phyloP scores from a whole-genome alignment of 768 basidiomycete genomes.

The Trametes punicea region DNA sequence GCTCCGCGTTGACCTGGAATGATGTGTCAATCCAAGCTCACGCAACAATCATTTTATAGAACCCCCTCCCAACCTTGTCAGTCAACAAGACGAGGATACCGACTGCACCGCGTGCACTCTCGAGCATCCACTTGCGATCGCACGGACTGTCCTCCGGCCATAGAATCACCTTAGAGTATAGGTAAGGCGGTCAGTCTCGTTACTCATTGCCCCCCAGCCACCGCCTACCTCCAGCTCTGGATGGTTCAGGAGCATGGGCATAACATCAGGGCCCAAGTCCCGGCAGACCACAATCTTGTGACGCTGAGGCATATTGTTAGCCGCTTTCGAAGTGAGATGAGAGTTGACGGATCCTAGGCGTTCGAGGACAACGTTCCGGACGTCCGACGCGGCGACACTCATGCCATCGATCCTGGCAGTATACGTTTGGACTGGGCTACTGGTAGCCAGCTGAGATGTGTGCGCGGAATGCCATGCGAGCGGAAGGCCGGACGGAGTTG shows the following conservation, averaged over 20 bases:
- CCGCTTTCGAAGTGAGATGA: not conserved
- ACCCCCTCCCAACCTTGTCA: constrained; percentile 66
- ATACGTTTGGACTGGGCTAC: not conserved
- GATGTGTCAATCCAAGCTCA: not conserved
- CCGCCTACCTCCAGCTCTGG: constrained; percentile 51
- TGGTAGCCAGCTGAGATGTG: constrained; percentile 40
- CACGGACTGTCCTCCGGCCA: constrained; percentile 53
- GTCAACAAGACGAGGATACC: constrained; percentile 60
- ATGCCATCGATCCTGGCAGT: not conserved
- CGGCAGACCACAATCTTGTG: constrained; percentile 56
- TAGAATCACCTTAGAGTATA: constrained; percentile 37
- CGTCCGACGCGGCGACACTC: not conserved
- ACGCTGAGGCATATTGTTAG: constrained; percentile 17
- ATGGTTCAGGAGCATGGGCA: constrained; percentile 50
- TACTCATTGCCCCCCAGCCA: not conserved
- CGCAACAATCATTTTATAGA: too few relatives aligned
- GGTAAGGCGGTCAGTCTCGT: not conserved
- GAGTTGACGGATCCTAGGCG: constrained; percentile 3
- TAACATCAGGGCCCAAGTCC: constrained; percentile 59
- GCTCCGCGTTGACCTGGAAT: constrained; percentile 64
- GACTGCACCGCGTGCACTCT: constrained; percentile 62
- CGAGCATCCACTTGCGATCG: constrained; percentile 67
- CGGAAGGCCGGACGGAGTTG: not conserved
- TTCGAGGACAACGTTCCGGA: not conserved
- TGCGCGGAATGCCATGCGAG: not conserved